Percentiles rank a stretch among this genome's conserved stretches.
These are phyloP conservation scores for Xylaria longipes DNA, from an alignment of 495 filamentous ascomycete genomes.

Conservation along the genomic window DNA sequence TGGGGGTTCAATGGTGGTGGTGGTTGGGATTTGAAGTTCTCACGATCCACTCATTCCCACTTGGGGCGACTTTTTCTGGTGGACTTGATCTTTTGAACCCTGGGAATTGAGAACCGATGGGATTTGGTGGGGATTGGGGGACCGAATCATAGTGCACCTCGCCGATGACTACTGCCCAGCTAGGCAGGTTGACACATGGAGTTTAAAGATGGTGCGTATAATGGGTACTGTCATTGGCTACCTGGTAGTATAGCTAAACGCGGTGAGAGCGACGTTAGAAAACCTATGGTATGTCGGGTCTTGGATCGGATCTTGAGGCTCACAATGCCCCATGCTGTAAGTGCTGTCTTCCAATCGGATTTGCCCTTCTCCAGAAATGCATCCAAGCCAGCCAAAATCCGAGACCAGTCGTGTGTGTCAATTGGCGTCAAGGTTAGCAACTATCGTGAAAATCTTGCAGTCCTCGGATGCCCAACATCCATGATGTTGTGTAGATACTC, in stretches of 20 bases:
- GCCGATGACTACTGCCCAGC: background rate
- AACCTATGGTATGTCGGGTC: background rate
- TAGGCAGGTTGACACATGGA: background rate
- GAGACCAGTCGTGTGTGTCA: background rate
- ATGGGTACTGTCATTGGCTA: background rate
- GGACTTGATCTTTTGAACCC: background rate
- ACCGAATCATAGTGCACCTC: background rate
- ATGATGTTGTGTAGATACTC: too few species aligned
- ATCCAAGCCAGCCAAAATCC: background rate
- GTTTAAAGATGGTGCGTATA: background rate
- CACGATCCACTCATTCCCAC: conserved; percentile 22
- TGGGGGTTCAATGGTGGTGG: background rate
- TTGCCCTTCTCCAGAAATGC: background rate
- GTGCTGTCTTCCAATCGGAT: background rate
- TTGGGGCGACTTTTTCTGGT: background rate
- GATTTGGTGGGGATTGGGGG: background rate
- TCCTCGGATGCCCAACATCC: background rate
- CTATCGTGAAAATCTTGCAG: background rate
- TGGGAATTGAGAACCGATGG: conserved; percentile 16
- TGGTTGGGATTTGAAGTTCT: conserved; percentile 21
- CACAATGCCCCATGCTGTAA: background rate
- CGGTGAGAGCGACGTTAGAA: background rate
- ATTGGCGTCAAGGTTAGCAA: background rate
- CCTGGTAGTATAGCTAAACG: too few species aligned
- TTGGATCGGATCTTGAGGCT: background rate